Evolutionary conservation across 1,139 yeast genomes (phyloP), one percentile per base, ranked within the genome.

Genomic region (Zygosaccharomyces sapae): DNA sequence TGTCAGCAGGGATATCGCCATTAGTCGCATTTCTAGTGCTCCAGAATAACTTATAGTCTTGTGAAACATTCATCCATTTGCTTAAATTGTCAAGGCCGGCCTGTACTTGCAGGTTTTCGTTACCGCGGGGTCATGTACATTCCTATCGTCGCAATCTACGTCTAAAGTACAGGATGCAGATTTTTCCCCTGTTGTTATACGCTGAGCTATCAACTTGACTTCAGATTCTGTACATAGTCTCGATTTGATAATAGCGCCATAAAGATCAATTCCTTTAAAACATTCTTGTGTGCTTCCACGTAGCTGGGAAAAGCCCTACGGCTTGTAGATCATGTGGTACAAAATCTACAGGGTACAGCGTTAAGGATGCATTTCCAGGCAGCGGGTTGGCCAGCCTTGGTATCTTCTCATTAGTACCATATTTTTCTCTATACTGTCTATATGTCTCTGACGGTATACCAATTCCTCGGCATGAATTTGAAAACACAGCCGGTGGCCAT

Each of bases 261-360:
- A 46, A 2, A 45, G 22, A 16, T 53, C 52, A 2, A 49, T 5
- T 8, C 52, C 55, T 0, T 48, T 30, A 54, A 57, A 5, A 48
- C 29, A 3, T 29, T 25, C 4, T 33, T 43, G 19, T 56, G 60
- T 1, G 47, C 38, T 9, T 29, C 37, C 19, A 46, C 47, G 40
- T 45, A 49, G 12, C 46, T 45, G 64, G 64, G 27, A 58, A 56
- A 7, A 60, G 45, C 1, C 60, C 64, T 24, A 58, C 46, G 2
- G 52, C 57, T 12, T 55, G 46, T 10, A 40, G 49, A 2, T 48
- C 56, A 1, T 43, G 39, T 5, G 58, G 54, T 1, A 51, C 43
- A n/a, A 38, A 41, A 16, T 48, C 41, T 3, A 54, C 44, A 25
- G 34, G 38, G 33, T 43, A 45, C 6, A 57, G 31, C 5, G 51